phyloP scores from a whole-genome alignment of 2,329 filamentous ascomycete genomes.

The Aspergillus pseudoterreus region DNA sequence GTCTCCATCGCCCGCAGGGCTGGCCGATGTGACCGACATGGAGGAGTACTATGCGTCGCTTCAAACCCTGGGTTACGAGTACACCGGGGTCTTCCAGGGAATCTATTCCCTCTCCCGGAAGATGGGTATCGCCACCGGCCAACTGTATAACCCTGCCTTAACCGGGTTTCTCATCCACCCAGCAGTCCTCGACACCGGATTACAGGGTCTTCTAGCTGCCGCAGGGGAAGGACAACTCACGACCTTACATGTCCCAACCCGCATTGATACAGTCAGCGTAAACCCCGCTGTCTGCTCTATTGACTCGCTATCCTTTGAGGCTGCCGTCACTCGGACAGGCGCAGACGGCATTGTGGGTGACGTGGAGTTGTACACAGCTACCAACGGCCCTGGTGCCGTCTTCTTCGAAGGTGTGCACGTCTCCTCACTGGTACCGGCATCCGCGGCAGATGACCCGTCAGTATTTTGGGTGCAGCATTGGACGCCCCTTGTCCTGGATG shows the following conservation, averaged over 20 bases:
- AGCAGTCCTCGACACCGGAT: background rate
- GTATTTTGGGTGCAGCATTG: too few species aligned
- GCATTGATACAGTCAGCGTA: background rate
- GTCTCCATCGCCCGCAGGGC: too few species aligned
- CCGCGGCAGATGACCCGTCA: too few species aligned
- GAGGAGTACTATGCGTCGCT: conserved; percentile 1
- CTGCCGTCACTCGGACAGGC: too few species aligned
- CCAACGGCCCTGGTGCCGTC: too few species aligned
- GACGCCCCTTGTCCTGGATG: too few species aligned
- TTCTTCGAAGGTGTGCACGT: too few species aligned
- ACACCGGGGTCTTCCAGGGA: conserved; percentile 1
- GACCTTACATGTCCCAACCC: background rate
- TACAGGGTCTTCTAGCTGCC: background rate
- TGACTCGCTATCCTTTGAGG: too few species aligned
- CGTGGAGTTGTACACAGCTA: too few species aligned
- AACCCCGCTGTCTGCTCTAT: background rate
- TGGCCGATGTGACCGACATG: background rate
- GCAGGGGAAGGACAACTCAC: background rate
- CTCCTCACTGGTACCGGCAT: too few species aligned
- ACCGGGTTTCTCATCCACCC: background rate
- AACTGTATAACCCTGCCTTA: background rate
- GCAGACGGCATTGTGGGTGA: too few species aligned
- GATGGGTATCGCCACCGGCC: background rate
- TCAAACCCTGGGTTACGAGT: conserved; percentile 1
- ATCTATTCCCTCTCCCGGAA: background rate